A percentile compares a stretch with the other conserved stretches of the same genome.
phyloP scores from a whole-genome alignment of 1,284 basidiomycete genomes.

The Trametes polyzona region DNA sequence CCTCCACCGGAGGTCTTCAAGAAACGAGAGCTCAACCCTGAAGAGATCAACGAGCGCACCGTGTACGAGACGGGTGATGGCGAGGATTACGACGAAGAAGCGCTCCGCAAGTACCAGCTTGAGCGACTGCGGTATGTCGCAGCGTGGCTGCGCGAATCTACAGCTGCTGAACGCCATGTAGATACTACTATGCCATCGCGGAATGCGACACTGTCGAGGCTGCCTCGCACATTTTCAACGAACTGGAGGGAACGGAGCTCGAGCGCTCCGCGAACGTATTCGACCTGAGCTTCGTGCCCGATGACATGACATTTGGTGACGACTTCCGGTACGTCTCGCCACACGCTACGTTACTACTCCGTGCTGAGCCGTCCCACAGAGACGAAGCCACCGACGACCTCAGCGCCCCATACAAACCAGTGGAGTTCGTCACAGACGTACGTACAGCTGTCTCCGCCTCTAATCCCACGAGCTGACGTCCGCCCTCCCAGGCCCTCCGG shows the following conservation, averaged over 20 bases:
- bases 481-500: conserved; percentile 78
- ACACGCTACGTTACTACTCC: not conserved
- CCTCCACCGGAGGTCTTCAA: conserved; percentile 89
- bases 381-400: conserved; percentile 82
- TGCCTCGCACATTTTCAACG: conserved; percentile 82
- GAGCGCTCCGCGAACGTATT: conserved; percentile 98
- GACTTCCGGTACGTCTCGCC: conserved; percentile 62
- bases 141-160: conserved; percentile 3
- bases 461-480: not conserved
- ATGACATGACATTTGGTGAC: conserved; percentile 89
- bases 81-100: conserved; percentile 86
- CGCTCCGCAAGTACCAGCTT: conserved; percentile 91
- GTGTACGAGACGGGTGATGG: conserved; percentile 72
- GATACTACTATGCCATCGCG: conserved; percentile 97
- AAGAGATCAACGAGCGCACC: conserved; percentile 66
- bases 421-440: conserved; percentile 95
- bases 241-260: conserved; percentile 94
- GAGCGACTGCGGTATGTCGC: conserved; percentile 82
- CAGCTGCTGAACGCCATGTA: conserved; percentile 36
- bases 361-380: conserved; percentile 44
- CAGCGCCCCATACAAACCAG: conserved; percentile 70
- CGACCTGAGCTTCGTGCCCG: conserved; percentile 93
- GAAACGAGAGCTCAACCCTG: conserved; percentile 43
- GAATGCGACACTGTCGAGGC: conserved; percentile 85
- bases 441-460: conserved; percentile 33